Conservation (phyloP, 148 eudicot species). For the Talinum fruticosum region DNA sequence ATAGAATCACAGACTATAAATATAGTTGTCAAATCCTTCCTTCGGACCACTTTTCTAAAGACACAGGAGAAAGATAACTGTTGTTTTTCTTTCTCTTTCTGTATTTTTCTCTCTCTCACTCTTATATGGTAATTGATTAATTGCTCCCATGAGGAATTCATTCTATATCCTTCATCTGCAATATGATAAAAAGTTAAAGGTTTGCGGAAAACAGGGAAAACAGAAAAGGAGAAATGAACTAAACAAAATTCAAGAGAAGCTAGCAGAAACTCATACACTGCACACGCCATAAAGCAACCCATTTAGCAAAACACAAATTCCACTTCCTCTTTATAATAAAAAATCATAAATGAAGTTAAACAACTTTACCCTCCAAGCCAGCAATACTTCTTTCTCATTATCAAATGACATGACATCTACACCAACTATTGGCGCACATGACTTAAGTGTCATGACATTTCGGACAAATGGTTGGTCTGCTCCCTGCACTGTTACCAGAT, state of each 20-base stretch:
- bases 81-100: background rate
- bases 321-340: background rate
- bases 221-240: background rate
- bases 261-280: background rate
- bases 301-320: background rate
- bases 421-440: slow-evolving; percentile 97
- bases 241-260: background rate
- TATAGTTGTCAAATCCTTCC: background rate
- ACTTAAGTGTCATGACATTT: slow-evolving; percentile 94
- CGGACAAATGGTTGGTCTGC: slow-evolving; percentile 82
- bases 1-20: background rate
- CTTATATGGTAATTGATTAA: background rate
- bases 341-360: background rate
- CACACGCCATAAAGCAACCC: background rate
- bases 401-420: slow-evolving; percentile 98
- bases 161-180: background rate
- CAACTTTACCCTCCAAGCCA: slow-evolving; percentile 92
- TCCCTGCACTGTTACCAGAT: slow-evolving; percentile 92
- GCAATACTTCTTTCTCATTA: slow-evolving; percentile 72
- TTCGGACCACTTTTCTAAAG: background rate
- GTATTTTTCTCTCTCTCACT: background rate
- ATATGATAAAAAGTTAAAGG: background rate
- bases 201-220: background rate
- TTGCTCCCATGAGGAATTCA: background rate
- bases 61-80: background rate